Evolutionary conservation across 2,329 filamentous ascomycete species (phyloP).

Genomic region (Fusarium miscanthi): DNA sequence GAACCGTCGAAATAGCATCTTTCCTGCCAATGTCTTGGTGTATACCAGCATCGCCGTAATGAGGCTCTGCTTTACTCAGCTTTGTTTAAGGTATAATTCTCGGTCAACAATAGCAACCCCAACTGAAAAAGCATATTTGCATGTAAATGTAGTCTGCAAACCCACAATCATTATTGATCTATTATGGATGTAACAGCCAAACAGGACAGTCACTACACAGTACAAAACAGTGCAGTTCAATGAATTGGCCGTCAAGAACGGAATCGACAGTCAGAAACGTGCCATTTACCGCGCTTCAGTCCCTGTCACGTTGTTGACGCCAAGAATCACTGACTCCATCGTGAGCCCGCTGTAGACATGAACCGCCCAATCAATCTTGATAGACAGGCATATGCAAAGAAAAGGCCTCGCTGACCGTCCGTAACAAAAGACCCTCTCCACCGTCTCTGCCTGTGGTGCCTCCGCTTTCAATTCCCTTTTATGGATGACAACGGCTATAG

Average conservation of each 20-base stretch:
- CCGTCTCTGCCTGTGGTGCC: constrained; percentile 4
- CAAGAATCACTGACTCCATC: constrained; percentile 1
- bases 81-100: not conserved
- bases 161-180: not conserved
- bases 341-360: not conserved
- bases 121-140: not conserved
- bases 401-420: not conserved
- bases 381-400: not conserved
- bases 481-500: not conserved
- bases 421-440: constrained; percentile 7
- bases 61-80: constrained; percentile 29
- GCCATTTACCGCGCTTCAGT: constrained; percentile 18
- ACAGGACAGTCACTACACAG: constrained; percentile 15
- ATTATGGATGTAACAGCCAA: not conserved
- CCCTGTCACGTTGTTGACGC: not conserved
- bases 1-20: not conserved
- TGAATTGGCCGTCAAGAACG: constrained; percentile 20
- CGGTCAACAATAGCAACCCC: not conserved
- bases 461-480: constrained; percentile 11
- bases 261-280: constrained; percentile 31
- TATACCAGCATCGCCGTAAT: constrained; percentile 1
- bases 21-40: constrained; percentile 7
- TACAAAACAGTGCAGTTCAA: not conserved
- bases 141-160: not conserved
- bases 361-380: not conserved